Base-by-base conservation (phyloP, 139 green algal genomes). In the Asterochloris sp. region DNA sequence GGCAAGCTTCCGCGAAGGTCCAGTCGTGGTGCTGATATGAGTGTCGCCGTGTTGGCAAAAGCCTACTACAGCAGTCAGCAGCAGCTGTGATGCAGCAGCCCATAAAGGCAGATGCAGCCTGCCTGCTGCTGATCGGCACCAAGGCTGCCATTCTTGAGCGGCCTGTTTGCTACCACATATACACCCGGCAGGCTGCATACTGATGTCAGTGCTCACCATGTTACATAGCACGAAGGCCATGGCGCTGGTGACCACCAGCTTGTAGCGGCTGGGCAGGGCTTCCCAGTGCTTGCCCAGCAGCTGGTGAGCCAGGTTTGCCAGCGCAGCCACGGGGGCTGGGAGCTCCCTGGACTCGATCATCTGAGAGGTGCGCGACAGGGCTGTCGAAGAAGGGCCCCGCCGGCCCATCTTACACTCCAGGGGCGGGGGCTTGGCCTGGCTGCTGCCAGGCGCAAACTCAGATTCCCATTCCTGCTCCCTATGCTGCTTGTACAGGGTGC, bases 211-310 rank as follows among this genome's bases (percentile, higher is more conserved):
- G 62, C 87, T 82, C 78, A 93, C 93, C 92, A 99, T 98, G 82
- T 99, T 98, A 90, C 94, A 98, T 23, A 99, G 89, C 1, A 98
- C 88, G 79, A 99, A 99, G 21, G 95, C 92, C n/a, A 94, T 21
- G 9, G 84, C 83, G 23, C 88, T 93, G 13, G 87, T 90, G 1
- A 94, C 26, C 0, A 98, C 85, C 0, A 98, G 69, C 79, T 92
- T 91, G 85, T 96, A 95, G 13, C 91, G 86, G 0, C 86, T 84
- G 12, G 93, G 92, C 28, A 96, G 69, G 12, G 80, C 78, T 14
- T 87, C 85, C 94, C 93, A 97, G 21, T 68, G 60, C 47, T 69
- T 76, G 11, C 61, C 68, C 26, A 85, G 73, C 28, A 74, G 13
- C n/a, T 78, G 73, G 61, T 78, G 69, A 47, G 28, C 13, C 73